Evolutionary conservation across 768 basidiomycete species (phyloP).

Genomic region (Boletus pseudopeckii): DNA sequence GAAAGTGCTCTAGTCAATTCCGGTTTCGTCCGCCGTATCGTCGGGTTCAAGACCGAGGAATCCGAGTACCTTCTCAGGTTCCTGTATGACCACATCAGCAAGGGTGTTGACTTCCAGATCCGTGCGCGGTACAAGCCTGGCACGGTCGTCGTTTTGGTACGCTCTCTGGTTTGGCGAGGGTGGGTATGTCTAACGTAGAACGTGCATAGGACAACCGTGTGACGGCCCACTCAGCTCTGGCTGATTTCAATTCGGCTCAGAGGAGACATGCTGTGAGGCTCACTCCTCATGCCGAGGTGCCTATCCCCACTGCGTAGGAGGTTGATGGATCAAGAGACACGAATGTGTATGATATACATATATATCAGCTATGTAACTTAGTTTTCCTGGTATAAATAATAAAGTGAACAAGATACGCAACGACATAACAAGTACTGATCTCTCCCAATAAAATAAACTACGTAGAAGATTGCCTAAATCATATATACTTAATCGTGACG

Average conservation of each 20-base stretch:
- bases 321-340: not conserved
- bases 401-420: no score
- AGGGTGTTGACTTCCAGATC: not conserved
- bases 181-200: not conserved
- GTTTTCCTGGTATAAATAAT: no score
- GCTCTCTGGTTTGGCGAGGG: not conserved
- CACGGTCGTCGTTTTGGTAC: not conserved
- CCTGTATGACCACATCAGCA: not conserved
- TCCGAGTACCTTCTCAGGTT: conserved; percentile 35
- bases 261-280: not conserved
- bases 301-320: not conserved
- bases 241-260: not conserved
- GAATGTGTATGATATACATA: not conserved
- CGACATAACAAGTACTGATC: no score
- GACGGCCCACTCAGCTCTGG: not conserved
- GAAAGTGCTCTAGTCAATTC: conserved; percentile 52
- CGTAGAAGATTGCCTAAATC: no score
- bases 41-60: conserved; percentile 42
- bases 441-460: no score
- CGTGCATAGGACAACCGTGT: not conserved
- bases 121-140: not conserved
- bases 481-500: no score
- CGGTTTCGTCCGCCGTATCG: conserved; percentile 32
- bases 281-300: not conserved
- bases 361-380: not conserved